Evolutionary conservation across 495 filamentous ascomycete species (phyloP), one percentile per base, ranked within the genome.

Genomic region (Penicillium daleae): DNA sequence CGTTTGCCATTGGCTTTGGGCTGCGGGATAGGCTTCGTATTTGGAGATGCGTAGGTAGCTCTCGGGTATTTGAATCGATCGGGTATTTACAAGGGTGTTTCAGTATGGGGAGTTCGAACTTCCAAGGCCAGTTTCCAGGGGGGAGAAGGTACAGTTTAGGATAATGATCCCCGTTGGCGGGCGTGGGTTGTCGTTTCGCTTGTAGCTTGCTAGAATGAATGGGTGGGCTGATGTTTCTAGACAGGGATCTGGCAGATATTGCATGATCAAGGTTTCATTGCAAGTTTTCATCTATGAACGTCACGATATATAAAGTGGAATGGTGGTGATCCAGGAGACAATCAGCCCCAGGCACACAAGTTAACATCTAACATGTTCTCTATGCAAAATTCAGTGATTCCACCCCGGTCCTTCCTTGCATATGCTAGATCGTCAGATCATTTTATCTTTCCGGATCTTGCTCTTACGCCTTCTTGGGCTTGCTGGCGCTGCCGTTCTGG

Each of bases 401-500:
- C 35, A 46, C 51, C 51, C 48, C 12, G 26, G n/a, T n/a, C n/a
- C 12, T 35, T 22, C 44, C 42, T 33, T 56, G 24, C 53, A 53
- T 56, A 61, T 51, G 55, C 58, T 27, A 56, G 57, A 64, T 22
- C 62, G 44, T 64, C 32, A 21, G 62, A 56, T 66, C 64, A 61
- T 67, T 62, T 61, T 59, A 65, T 71, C 67, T 67, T 71, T 22
- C 32, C 6, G 6, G 27, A 54, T 21, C 27, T 35, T 7, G 62
- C 61, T 57, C 62, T 65, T 73, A 80, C 48, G 76, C 76, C 65
- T 66, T 71, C 67, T 80, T 80, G 19, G 77, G 72, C 74, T 80
- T 80, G 29, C 66, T 68, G 4, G 64, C 71, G 19, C 62, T 46
- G 35, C 77, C 76, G 50, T 77, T 80, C 65, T 76, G 74, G 57